Conservation (phyloP, 2,329 filamentous ascomycete species). For the Aspergillus vadensis region DNA sequence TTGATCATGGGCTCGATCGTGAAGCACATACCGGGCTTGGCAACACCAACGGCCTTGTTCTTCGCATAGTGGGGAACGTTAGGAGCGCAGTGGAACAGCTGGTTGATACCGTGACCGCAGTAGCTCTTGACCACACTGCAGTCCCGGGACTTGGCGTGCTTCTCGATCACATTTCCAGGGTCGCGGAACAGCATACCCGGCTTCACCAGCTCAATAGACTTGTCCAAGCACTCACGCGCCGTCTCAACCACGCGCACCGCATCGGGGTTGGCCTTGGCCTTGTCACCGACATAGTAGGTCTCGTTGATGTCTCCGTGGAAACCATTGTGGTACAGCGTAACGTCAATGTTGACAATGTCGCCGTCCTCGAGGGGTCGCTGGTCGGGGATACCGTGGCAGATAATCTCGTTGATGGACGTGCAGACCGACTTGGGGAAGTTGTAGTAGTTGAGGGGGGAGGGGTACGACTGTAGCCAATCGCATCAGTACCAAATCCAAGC, state of each 20-base stretch:
- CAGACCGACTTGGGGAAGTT: constrained; percentile 98
- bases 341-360: constrained; percentile 96
- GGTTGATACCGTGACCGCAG: constrained; percentile 94
- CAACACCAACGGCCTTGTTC: constrained; percentile 94
- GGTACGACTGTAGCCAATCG: constrained; percentile 70
- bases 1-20: constrained; percentile 99
- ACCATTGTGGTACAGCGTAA: constrained; percentile 89
- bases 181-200: constrained; percentile 91
- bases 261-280: constrained; percentile 79
- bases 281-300: constrained; percentile 96
- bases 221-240: constrained; percentile 83
- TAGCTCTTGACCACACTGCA: constrained; percentile 96
- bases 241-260: constrained; percentile 88
- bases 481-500: constrained; percentile 15
- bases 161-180: constrained; percentile 93
- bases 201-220: constrained; percentile 88
- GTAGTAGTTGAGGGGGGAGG: constrained; percentile 92
- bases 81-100: constrained; percentile 87
- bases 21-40: constrained; percentile 96
- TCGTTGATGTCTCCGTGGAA: constrained; percentile 98
- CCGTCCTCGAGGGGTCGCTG: constrained; percentile 83
- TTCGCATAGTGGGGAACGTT: constrained; percentile 97
- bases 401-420: constrained; percentile 94
- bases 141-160: constrained; percentile 79
- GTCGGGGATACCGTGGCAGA: constrained; percentile 98